Evolutionary conservation across 1,284 basidiomycete genomes (phyloP).

Genomic region (Austroboletus niveus): DNA sequence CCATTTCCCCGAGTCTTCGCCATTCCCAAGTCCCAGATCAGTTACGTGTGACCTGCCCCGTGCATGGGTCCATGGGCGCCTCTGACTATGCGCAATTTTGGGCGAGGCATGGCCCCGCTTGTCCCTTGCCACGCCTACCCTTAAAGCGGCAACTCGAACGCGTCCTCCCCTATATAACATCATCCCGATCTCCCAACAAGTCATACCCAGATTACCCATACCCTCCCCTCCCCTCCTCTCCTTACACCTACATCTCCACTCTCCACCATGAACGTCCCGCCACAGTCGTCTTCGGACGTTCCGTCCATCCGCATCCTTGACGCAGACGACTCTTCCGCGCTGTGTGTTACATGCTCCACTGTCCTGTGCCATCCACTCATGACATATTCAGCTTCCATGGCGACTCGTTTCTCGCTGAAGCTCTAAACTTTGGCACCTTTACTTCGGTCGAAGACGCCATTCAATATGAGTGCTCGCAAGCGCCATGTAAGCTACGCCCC

Average conservation of each 20-base stretch:
- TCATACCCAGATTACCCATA: background rate
- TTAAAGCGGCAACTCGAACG: conserved; percentile 7
- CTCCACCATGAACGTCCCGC: conserved; percentile 13
- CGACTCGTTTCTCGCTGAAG: background rate
- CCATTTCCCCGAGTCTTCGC: background rate
- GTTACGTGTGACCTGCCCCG: conserved; percentile 2
- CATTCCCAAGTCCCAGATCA: background rate
- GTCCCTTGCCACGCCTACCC: conserved; percentile 14
- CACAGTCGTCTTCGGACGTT: conserved; percentile 3
- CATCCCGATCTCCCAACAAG: conserved; percentile 1
- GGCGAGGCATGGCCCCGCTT: conserved; percentile 4
- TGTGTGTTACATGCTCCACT: conserved; percentile 16
- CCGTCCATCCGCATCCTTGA: conserved; percentile 18
- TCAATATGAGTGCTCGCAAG: background rate
- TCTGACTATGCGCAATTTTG: background rate
- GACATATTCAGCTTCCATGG: conserved; percentile 9
- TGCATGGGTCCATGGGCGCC: conserved; percentile 17
- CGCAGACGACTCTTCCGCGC: conserved; percentile 10
- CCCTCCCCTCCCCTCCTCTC: background rate
- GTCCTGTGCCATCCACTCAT: conserved; percentile 9
- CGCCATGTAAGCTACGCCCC: conserved; percentile 7
- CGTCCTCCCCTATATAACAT: conserved; percentile 24
- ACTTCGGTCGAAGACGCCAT: background rate
- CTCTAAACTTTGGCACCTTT: background rate
- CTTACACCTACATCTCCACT: background rate